phyloP scores from a whole-genome alignment of 2,329 filamentous ascomycete species.

The Xylariaceae sp. region DNA sequence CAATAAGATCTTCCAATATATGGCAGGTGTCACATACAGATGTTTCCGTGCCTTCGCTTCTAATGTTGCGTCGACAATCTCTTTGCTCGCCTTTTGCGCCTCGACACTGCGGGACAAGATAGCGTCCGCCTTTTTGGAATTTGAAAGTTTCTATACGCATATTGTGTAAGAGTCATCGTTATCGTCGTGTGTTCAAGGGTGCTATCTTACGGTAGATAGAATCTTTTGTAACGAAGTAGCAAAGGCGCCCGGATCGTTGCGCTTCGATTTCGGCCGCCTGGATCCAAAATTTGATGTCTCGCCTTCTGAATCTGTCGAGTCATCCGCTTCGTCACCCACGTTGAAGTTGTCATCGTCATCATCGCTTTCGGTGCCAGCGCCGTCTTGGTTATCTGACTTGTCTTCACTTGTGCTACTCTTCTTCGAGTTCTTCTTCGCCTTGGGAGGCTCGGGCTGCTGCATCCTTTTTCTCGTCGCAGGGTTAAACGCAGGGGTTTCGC shows the following conservation, averaged over 20 bases:
- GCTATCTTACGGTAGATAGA: constrained; percentile 64
- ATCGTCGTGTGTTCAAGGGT: background rate
- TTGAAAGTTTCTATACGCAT: constrained; percentile 71
- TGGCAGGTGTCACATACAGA: constrained; percentile 48
- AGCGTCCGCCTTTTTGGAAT: constrained; percentile 82
- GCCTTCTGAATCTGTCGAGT: constrained; percentile 36
- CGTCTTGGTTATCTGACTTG: constrained; percentile 32
- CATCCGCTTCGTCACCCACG: constrained; percentile 38
- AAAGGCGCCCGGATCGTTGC: constrained; percentile 91
- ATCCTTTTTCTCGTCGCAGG: constrained; percentile 32
- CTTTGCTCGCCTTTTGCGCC: constrained; percentile 74
- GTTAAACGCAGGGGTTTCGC: constrained; percentile 26
- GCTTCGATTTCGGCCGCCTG: constrained; percentile 70
- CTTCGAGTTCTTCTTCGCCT: background rate
- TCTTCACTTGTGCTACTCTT: constrained; percentile 30
- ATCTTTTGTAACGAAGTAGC: constrained; percentile 94
- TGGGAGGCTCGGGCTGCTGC: background rate
- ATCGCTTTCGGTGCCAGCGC: constrained; percentile 28
- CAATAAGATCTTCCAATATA: background rate
- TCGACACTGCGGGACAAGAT: constrained; percentile 85
- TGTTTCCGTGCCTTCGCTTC: constrained; percentile 82
- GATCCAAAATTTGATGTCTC: constrained; percentile 38
- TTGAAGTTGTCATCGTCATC: constrained; percentile 39
- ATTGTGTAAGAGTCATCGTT: background rate
- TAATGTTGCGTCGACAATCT: constrained; percentile 76